A percentile compares a stretch with the other conserved stretches of the same genome.
These are phyloP conservation scores for Berberis thunbergii DNA, from an alignment of 164 flowering plant species.

Conservation along the genomic window DNA sequence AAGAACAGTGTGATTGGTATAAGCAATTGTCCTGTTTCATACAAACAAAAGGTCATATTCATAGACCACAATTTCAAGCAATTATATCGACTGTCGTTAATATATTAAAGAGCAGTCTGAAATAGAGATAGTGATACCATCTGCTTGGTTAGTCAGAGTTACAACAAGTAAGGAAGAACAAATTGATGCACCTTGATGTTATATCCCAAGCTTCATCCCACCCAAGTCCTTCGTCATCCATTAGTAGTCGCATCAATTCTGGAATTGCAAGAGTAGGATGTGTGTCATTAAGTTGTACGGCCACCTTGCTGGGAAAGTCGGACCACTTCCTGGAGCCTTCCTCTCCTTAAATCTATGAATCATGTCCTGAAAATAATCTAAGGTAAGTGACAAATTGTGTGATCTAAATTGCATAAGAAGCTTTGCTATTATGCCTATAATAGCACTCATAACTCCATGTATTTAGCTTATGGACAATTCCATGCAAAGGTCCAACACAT, in stretches of 20 bases:
- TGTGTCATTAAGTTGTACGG: slow-evolving; percentile 94
- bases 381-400: slow-evolving; percentile 2
- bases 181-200: slow-evolving; percentile 46
- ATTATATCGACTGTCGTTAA: not conserved
- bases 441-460: not conserved
- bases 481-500: not conserved
- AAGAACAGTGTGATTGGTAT: slow-evolving; percentile 97
- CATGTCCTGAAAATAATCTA: slow-evolving; percentile 57
- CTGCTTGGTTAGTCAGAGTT: not conserved
- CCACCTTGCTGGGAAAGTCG: slow-evolving; percentile 85
- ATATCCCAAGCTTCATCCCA: slow-evolving; percentile 99
- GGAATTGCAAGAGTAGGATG: slow-evolving; percentile 99
- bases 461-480: not conserved
- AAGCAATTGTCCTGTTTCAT: slow-evolving; percentile 79
- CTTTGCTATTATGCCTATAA: not conserved
- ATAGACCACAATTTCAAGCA: not conserved
- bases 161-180: not conserved
- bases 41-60: not conserved
- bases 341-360: slow-evolving; percentile 89
- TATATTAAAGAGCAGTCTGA: not conserved
- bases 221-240: slow-evolving; percentile 95
- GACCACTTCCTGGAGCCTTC: slow-evolving; percentile 57
- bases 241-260: slow-evolving; percentile 84
- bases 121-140: not conserved
- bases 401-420: not conserved